Conservation (phyloP, 805 yeast genomes). For the Metschnikowia lunata region DNA sequence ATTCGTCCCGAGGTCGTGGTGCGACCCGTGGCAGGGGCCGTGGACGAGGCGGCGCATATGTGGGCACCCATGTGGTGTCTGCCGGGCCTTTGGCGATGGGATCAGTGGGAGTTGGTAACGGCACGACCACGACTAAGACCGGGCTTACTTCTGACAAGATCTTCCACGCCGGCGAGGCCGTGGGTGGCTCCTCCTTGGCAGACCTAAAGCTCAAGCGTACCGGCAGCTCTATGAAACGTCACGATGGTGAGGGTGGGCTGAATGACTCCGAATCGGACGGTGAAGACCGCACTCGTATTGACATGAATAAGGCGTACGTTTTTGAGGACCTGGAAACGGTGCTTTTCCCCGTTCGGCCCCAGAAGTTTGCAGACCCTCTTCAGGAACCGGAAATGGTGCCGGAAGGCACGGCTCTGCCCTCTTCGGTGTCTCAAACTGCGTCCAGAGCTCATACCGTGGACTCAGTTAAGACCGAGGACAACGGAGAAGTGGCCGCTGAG, state of each 20-base stretch:
- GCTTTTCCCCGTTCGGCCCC: slow-evolving; percentile 69
- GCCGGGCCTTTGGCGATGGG: slow-evolving; percentile 75
- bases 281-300: slow-evolving; percentile 46
- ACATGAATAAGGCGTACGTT: slow-evolving; percentile 59
- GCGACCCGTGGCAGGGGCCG: slow-evolving; percentile 31
- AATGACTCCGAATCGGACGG: slow-evolving; percentile 31
- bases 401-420: slow-evolving; percentile 27
- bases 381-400: slow-evolving; percentile 3
- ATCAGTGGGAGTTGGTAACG: slow-evolving; percentile 42
- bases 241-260: slow-evolving; percentile 1
- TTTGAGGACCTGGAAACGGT: slow-evolving; percentile 50
- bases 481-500: slow-evolving; percentile 29
- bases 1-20: slow-evolving; percentile 22
- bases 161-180: slow-evolving; percentile 42
- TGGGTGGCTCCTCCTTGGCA: slow-evolving; percentile 37
- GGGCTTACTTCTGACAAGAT: slow-evolving; percentile 28
- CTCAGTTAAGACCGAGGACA: slow-evolving; percentile 28
- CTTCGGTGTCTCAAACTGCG: slow-evolving; percentile 5
- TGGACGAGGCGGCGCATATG: slow-evolving; percentile 37
- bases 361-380: slow-evolving; percentile 37
- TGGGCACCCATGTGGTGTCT: slow-evolving; percentile 60
- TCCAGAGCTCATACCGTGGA: slow-evolving; percentile 13
- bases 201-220: slow-evolving; percentile 28
- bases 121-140: slow-evolving; percentile 21
- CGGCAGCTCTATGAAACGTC: background rate